These are phyloP conservation scores for Mortierella sp. DNA, from an alignment of 371 early-diverging fungal species.

Conservation along the genomic window DNA sequence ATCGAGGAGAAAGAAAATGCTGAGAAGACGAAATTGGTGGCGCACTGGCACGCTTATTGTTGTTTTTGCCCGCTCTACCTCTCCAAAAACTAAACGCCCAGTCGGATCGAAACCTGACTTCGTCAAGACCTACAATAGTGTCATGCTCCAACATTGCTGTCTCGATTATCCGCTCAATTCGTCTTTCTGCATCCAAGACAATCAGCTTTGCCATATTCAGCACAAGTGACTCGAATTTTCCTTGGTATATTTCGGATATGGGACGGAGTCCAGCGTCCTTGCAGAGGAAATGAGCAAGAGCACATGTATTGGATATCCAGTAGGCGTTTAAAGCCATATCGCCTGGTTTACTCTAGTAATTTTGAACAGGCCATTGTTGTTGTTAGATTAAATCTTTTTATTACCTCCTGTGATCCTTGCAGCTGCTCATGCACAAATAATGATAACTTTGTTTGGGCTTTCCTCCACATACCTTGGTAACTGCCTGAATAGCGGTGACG, in stretches of 20 bases:
- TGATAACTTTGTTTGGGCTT: not conserved
- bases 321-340: conserved; percentile 71
- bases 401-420: not conserved
- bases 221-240: conserved; percentile 73
- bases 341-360: conserved; percentile 50
- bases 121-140: conserved; percentile 74
- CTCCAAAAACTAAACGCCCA: conserved; percentile 65
- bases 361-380: not conserved
- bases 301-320: conserved; percentile 86
- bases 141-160: conserved; percentile 80
- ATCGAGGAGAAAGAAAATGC: conserved; percentile 6
- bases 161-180: conserved; percentile 72
- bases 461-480: conserved; percentile 64
- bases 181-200: conserved; percentile 67
- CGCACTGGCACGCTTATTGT: conserved; percentile 27
- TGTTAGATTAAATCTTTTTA: too few species aligned
- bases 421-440: not conserved
- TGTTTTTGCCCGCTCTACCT: conserved; percentile 26
- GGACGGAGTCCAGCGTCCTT: conserved; percentile 79
- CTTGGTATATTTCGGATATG: conserved; percentile 71
- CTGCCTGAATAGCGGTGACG: conserved; percentile 67
- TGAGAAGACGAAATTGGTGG: conserved; percentile 3
- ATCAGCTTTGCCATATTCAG: conserved; percentile 75
- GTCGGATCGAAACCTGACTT: conserved; percentile 71
- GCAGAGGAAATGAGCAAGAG: conserved; percentile 82